Evolutionary conservation across 768 basidiomycete species (phyloP).

Genomic region (Mycena vitilis): DNA sequence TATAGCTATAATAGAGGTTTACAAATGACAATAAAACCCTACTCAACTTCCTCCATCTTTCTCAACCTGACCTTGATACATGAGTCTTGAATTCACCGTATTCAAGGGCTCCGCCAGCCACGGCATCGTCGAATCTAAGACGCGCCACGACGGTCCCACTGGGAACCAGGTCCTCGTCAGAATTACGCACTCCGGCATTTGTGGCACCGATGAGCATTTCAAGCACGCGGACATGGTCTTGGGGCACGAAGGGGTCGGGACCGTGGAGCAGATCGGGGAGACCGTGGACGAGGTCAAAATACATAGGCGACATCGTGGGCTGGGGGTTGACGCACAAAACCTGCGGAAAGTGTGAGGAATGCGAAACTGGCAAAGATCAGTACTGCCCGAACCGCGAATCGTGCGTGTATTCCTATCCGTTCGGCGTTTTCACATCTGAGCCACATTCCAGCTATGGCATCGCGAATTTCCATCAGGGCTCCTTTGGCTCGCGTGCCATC

Average conservation of each 20-base stretch:
- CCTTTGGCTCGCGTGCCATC: constrained; percentile 46
- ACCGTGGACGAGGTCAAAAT: constrained; percentile 24
- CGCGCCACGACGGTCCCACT: constrained; percentile 36
- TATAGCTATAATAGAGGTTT: too few relatives aligned
- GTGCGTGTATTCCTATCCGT: constrained; percentile 41
- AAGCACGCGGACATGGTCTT: constrained; percentile 46
- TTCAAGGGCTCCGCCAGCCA: constrained; percentile 44
- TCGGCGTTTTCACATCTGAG: not conserved
- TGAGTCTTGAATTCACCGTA: constrained; percentile 36
- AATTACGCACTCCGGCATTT: constrained; percentile 44
- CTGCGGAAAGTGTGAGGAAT: constrained; percentile 48
- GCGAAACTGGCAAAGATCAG: constrained; percentile 47
- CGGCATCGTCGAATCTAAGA: constrained; percentile 24
- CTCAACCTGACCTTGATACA: not conserved
- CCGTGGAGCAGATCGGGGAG: constrained; percentile 46
- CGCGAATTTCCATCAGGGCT: constrained; percentile 40
- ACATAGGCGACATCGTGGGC: constrained; percentile 40
- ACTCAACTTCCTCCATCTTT: too few relatives aligned
- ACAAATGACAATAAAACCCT: too few relatives aligned
- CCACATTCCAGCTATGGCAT: constrained; percentile 38
- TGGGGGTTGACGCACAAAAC: constrained; percentile 42
- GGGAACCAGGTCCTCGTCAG: constrained; percentile 39
- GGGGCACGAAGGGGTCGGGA: constrained; percentile 53
- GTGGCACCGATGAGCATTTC: constrained; percentile 53
- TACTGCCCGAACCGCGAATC: constrained; percentile 47